phyloP scores from a whole-genome alignment of 2,329 filamentous ascomycete species.

The Diaporthe velutina region DNA sequence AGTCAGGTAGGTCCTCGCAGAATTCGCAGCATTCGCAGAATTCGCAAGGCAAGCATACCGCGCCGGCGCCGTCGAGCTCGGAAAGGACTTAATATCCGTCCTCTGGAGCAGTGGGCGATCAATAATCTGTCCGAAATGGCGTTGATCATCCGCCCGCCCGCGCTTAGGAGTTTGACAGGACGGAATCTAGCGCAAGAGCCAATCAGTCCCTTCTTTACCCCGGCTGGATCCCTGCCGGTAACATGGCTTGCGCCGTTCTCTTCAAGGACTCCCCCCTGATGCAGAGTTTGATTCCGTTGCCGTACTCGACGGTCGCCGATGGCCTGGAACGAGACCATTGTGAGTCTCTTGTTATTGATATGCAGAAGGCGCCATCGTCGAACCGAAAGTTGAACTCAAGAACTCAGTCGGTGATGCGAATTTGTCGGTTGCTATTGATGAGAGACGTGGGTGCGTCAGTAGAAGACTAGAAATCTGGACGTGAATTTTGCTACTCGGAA shows the following conservation, averaged over 20 bases:
- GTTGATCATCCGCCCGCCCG: slow-evolving; percentile 27
- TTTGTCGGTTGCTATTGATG: not conserved
- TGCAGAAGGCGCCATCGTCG: not conserved
- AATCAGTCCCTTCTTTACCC: not conserved
- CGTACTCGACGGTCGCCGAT: not conserved
- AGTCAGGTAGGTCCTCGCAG: not conserved
- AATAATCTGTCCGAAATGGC: slow-evolving; percentile 28
- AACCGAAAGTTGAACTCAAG: not conserved
- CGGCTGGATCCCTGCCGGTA: slow-evolving; percentile 11
- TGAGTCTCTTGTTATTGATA: not conserved
- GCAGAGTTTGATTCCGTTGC: not conserved
- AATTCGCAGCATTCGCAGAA: not conserved
- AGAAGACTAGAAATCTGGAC: not conserved
- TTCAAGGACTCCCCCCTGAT: slow-evolving; percentile 8
- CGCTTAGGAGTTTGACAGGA: slow-evolving; percentile 29
- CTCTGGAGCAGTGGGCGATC: slow-evolving; percentile 17
- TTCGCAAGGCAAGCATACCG: slow-evolving; percentile 2
- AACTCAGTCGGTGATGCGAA: not conserved
- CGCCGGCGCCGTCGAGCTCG: slow-evolving; percentile 19
- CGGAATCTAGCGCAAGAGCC: slow-evolving; percentile 27
- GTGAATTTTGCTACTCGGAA: not conserved
- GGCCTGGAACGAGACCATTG: not conserved
- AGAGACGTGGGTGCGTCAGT: not conserved
- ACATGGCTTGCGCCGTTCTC: not conserved
- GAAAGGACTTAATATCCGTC: slow-evolving; percentile 27